Evolutionary conservation across 169 alveolate species (phyloP).

Genomic region (Neospora caninum): DNA sequence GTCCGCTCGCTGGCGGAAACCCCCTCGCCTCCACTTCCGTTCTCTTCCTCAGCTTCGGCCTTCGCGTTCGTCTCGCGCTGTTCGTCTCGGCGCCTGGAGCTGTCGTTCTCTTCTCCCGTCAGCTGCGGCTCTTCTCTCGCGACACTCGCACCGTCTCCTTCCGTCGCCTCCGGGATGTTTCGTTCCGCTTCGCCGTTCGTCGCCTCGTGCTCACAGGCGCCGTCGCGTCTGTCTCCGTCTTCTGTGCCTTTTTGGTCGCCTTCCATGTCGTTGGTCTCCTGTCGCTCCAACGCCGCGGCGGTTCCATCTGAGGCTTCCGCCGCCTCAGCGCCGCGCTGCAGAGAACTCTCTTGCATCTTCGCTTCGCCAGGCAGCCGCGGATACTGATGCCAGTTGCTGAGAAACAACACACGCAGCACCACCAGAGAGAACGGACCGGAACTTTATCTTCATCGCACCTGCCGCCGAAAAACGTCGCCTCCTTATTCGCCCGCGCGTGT

Average conservation of each 20-base stretch:
- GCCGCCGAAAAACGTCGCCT: too few species aligned
- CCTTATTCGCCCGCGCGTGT: too few species aligned
- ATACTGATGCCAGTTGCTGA: constrained; percentile 47
- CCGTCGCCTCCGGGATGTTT: background rate
- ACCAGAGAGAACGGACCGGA: too few species aligned
- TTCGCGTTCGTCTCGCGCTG: background rate
- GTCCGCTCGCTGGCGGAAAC: background rate
- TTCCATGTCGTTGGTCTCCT: background rate
- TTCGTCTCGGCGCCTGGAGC: background rate
- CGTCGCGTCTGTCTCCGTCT: constrained; percentile 1
- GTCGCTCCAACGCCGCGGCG: background rate
- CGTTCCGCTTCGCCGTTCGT: background rate
- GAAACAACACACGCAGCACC: background rate
- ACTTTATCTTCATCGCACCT: too few species aligned
- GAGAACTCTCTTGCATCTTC: background rate
- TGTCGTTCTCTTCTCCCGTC: background rate
- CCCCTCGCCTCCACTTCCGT: background rate
- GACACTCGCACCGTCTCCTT: background rate
- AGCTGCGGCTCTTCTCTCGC: background rate
- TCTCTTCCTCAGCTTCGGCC: background rate
- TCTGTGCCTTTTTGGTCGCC: background rate
- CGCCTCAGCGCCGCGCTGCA: background rate
- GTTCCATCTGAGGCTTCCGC: background rate
- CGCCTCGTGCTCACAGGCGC: background rate
- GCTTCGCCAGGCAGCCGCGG: constrained; percentile 22